Base-by-base conservation (phyloP, 306 rosid species). In the Rosa rugosa region DNA sequence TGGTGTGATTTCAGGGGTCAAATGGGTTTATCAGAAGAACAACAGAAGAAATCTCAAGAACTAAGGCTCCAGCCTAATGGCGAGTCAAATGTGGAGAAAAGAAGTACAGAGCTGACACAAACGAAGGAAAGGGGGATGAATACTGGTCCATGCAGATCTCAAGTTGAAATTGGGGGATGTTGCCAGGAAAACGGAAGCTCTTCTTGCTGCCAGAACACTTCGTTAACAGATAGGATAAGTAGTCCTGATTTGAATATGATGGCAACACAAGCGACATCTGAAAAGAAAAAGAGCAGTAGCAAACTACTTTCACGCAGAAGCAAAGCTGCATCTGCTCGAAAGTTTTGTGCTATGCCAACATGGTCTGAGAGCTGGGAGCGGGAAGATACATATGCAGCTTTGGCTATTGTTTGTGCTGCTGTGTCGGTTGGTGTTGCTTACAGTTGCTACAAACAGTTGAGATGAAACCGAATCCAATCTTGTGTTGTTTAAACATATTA, bases 291-390 rank as follows among this genome's bases (percentile, higher is more conserved):
- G 69, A 86, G 87, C 75, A 75, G 76, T 31, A 72, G 84, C 56
- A 82, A 87, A 23, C 72, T 77, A 44, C 49, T 81, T 31, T 86
- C 91, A 18, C 82, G 82, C 50, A 78, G 91, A 22, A 78, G 88
- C 42, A 92, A 89, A 86, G 89, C 85, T 82, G 81, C 86, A 38
- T 79, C 83, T 0, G 72, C 83, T 1, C 85, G 86, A 67, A 92
- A 83, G 81, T 89, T 84, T 72, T 84, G 85, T 69, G 78, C 95
- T 2, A 72, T 85, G 92, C 94, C 97, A 17, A 78, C 93, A 14
- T 92, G 97, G 95, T 85, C 91, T 11, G 93, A 92, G 71, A 85
- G 89, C 82, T 94, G 99, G 99, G 97, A 94, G 79, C 88, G 83
- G 11, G 99, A 94, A 81, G 99, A 94, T 84, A 89, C 97, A 3